A percentile compares a stretch with the other conserved stretches of the same genome.
These are phyloP conservation scores for Fulvia fulva DNA, from an alignment of 2,329 filamentous ascomycete species.

Conservation along the genomic window DNA sequence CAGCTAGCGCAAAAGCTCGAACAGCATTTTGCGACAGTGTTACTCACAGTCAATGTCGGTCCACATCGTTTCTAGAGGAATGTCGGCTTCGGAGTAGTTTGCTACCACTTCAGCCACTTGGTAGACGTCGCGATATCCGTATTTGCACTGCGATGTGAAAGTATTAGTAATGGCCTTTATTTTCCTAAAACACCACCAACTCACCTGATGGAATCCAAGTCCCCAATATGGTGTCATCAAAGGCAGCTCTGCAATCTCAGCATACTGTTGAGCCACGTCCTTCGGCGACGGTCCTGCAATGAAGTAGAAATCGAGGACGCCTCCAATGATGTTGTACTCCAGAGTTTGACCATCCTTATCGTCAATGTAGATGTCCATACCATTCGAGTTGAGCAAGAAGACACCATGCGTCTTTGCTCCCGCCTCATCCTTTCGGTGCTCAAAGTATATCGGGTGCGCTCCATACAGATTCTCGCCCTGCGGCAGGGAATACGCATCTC, in stretches of 20 bases:
- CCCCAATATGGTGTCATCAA: constrained; percentile 27
- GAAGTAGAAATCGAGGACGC: constrained; percentile 67
- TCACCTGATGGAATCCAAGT: constrained; percentile 29
- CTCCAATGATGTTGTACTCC: constrained; percentile 32
- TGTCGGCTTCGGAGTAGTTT: no score
- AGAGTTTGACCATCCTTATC: constrained; percentile 20
- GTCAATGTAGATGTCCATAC: constrained; percentile 33
- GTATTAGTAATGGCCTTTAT: constrained; percentile 1
- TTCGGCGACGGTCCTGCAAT: constrained; percentile 52
- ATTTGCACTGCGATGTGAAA: no score
- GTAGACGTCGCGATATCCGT: no score
- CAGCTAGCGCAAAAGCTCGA: no score
- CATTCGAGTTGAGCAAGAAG: constrained; percentile 33
- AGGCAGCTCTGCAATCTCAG: constrained; percentile 25
- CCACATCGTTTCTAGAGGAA: no score
- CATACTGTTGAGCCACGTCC: constrained; percentile 17
- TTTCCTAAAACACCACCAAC: no score
- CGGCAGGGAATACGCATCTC: constrained; percentile 29
- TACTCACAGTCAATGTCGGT: no score
- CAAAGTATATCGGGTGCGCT: constrained; percentile 34
- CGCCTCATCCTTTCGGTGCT: constrained; percentile 30
- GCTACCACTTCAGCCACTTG: no score
- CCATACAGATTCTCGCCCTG: constrained; percentile 26
- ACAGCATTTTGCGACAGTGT: no score
- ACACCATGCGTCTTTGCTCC: constrained; percentile 29